phyloP scores from a whole-genome alignment of 2,329 filamentous ascomycete species.

The Arthrobotrys conoides region DNA sequence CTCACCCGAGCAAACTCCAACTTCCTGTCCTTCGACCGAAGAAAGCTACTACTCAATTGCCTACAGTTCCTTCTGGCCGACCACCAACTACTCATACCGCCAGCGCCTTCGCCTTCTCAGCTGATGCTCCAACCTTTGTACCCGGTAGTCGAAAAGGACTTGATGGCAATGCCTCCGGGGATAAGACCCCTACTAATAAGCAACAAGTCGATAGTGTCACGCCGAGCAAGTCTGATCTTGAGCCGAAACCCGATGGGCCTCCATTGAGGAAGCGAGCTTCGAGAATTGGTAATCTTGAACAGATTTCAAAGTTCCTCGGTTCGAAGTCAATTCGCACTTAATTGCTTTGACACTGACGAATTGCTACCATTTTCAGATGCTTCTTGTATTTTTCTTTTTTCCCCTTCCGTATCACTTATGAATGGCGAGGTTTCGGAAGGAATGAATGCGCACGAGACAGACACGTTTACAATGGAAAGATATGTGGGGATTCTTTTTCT shows the following conservation, averaged over 20 bases:
- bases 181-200: background rate
- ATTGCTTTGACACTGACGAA: background rate
- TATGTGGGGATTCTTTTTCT: background rate
- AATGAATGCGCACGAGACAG: conserved; percentile 1
- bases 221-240: background rate
- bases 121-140: background rate
- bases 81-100: background rate
- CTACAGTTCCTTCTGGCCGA: conserved; percentile 1
- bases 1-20: conserved; percentile 23
- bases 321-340: background rate
- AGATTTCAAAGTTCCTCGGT: background rate
- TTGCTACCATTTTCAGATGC: background rate
- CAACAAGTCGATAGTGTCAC: background rate
- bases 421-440: background rate
- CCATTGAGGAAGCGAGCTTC: conserved; percentile 43
- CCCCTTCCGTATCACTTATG: too few relatives aligned
- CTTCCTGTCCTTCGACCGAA: conserved; percentile 29
- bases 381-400: background rate
- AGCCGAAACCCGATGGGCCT: conserved; percentile 5
- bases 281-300: conserved; percentile 28
- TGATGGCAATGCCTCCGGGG: background rate
- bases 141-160: background rate
- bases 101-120: background rate
- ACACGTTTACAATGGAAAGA: background rate
- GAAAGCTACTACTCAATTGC: background rate